These are phyloP conservation scores for Alternaria burnsii DNA, from an alignment of 2,329 filamentous ascomycete genomes.

Conservation along the genomic window DNA sequence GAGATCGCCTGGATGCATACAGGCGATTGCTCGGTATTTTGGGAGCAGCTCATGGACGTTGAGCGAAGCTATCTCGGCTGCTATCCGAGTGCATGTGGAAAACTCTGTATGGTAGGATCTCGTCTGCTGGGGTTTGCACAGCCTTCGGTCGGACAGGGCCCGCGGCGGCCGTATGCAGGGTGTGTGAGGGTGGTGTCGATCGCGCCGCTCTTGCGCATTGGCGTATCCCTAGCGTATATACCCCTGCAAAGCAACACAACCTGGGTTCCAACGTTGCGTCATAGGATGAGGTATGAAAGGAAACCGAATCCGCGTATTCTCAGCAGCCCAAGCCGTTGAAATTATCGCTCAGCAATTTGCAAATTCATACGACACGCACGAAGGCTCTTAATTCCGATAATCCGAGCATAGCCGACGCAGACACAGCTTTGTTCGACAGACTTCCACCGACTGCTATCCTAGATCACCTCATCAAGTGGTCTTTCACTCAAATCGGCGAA, in stretches of 20 bases:
- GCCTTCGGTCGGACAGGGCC: slow-evolving; percentile 29
- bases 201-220: slow-evolving; percentile 13
- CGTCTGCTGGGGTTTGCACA: slow-evolving; percentile 24
- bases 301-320: slow-evolving; percentile 30
- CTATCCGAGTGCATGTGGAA: slow-evolving; percentile 34
- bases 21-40: slow-evolving; percentile 34
- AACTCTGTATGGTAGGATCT: slow-evolving; percentile 23
- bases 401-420: slow-evolving; percentile 37
- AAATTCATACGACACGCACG: slow-evolving; percentile 35
- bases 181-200: slow-evolving; percentile 29
- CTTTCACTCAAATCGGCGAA: slow-evolving; percentile 32
- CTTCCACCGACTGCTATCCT: slow-evolving; percentile 37
- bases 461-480: slow-evolving; percentile 47
- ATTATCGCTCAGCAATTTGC: slow-evolving; percentile 48
- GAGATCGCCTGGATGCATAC: slow-evolving; percentile 12
- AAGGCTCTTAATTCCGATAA: slow-evolving; percentile 33
- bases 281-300: slow-evolving; percentile 38
- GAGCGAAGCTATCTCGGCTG: slow-evolving; percentile 29
- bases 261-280: slow-evolving; percentile 18
- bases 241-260: slow-evolving; percentile 25
- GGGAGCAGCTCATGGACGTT: slow-evolving; percentile 13
- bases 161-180: slow-evolving; percentile 23
- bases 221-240: slow-evolving; percentile 10
- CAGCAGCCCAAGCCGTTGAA: slow-evolving; percentile 33
- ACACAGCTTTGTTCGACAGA: slow-evolving; percentile 35